Evolutionary conservation across 1,139 yeast species (phyloP), one percentile per base, ranked within the genome.

Genomic region (Yamadazyma oceani): DNA sequence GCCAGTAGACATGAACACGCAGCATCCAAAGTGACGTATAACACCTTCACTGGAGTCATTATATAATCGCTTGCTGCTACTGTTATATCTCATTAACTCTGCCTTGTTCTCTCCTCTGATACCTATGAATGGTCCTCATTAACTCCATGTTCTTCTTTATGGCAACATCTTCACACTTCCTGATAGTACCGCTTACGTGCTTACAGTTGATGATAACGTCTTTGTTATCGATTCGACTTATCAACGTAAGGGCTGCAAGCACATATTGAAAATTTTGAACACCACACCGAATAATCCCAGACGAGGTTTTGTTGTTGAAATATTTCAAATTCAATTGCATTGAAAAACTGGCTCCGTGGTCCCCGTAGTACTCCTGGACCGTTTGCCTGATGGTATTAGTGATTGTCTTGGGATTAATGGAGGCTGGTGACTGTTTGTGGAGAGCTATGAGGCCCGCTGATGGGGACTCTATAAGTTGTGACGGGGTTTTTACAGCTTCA

Each of bases 131-230:
- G 24, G 39, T 25, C 31, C 40, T 44, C 60, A 75, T 62, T 26
- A 75, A 48, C 29, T 60, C 58, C 31, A 58, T 53, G 39, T 69
- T 73, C 44, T 75, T 58, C 49, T 67, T 50, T 44, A 81, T 74
- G 0, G 85, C 83, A 43, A 69, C 78, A 48, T 80, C 75, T 55
- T 89, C 95, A 52, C 95, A 76, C 55, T 88, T 88, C 55, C 82
- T 84, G 32, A 92, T 89, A 0, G 97, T 89, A 0, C 97, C 97
- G 51, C 95, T 82, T 0, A 87, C 81, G 44, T 85, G 83, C 2
- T 76, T 63, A 28, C 87, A 82, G 38, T 81, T 69, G 7, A 89
- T 58, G 4, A 84, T 73, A 8, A 82, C 79, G 4, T 66, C 64
- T 25, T 58, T 56, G n/a, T 74, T 78, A 22, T 72, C 80, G 2